Conservation (phyloP, 2,329 filamentous ascomycete species). For the Cytospora piceicola region DNA sequence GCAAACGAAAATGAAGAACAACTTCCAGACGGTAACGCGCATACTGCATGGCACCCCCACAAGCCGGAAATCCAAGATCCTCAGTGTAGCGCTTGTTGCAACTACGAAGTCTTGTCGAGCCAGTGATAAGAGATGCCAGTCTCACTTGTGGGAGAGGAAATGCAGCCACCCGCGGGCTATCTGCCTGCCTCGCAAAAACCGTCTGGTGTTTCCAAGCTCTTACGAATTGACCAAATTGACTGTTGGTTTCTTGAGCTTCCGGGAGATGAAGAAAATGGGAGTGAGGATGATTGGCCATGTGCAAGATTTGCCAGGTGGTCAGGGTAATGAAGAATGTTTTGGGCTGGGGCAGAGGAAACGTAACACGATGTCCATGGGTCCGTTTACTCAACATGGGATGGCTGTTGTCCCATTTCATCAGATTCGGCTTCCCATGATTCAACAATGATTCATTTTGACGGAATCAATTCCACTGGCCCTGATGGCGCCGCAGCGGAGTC, state of each 20-base stretch:
- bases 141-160: slow-evolving; percentile 16
- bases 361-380: not conserved
- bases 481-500: too few relatives aligned
- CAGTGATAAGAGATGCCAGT: not conserved
- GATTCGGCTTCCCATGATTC: not conserved
- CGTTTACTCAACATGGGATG: not conserved
- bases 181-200: not conserved
- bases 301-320: not conserved
- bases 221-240: not conserved
- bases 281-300: not conserved
- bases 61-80: slow-evolving; percentile 9
- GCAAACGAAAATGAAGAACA: slow-evolving; percentile 27
- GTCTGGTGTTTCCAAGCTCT: not conserved
- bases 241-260: not conserved
- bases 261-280: not conserved
- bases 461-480: slow-evolving; percentile 2
- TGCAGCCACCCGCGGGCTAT: slow-evolving; percentile 23
- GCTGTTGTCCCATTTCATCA: not conserved
- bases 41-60: slow-evolving; percentile 15
- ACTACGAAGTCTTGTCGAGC: not conserved
- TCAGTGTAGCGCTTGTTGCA: not conserved
- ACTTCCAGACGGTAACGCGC: slow-evolving; percentile 23
- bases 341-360: not conserved
- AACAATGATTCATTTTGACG: not conserved
- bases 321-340: not conserved